A percentile compares a stretch with the other conserved stretches of the same genome.
Conservation (phyloP, 805 yeast species). For the Schwanniomyces pseudopolymorphus region DNA sequence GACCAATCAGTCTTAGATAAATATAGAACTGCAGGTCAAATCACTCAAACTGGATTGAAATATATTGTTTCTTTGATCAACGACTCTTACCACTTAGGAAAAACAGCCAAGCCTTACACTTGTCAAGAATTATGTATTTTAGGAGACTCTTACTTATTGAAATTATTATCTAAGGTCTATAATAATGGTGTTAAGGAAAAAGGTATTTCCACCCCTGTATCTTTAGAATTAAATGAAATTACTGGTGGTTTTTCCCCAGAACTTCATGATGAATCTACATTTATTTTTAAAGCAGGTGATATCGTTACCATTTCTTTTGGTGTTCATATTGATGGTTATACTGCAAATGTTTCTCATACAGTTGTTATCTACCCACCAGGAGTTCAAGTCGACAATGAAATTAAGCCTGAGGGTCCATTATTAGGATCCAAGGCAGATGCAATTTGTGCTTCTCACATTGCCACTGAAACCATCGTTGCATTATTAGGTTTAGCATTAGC, state of each 20-base stretch:
- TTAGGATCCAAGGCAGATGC: slow-evolving; percentile 88
- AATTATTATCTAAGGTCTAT: slow-evolving; percentile 60
- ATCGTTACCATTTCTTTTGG: slow-evolving; percentile 83
- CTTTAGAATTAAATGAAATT: slow-evolving; percentile 80
- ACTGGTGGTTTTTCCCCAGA: slow-evolving; percentile 86
- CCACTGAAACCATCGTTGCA: slow-evolving; percentile 80
- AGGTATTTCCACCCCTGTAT: slow-evolving; percentile 91
- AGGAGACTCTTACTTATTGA: slow-evolving; percentile 72
- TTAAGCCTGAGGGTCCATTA: slow-evolving; percentile 71
- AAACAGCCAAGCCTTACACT: slow-evolving; percentile 45
- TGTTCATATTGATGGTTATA: slow-evolving; percentile 93
- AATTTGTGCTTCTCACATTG: slow-evolving; percentile 82
- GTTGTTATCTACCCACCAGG: slow-evolving; percentile 78
- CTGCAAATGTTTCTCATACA: slow-evolving; percentile 84
- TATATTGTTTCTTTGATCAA: slow-evolving; percentile 68
- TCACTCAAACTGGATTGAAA: slow-evolving; percentile 76
- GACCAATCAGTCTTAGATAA: slow-evolving; percentile 65
- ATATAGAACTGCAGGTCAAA: slow-evolving; percentile 86
- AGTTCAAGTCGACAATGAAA: slow-evolving; percentile 25
- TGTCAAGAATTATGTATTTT: slow-evolving; percentile 74
- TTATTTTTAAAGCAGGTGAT: slow-evolving; percentile 70
- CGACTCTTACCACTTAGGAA: slow-evolving; percentile 65
- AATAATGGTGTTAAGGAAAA: slow-evolving; percentile 71
- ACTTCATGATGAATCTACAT: slow-evolving; percentile 54
- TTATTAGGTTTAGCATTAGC: slow-evolving; percentile 70